These are phyloP conservation scores for Entonaema liquescens DNA, from an alignment of 495 filamentous ascomycete species.

Conservation along the genomic window DNA sequence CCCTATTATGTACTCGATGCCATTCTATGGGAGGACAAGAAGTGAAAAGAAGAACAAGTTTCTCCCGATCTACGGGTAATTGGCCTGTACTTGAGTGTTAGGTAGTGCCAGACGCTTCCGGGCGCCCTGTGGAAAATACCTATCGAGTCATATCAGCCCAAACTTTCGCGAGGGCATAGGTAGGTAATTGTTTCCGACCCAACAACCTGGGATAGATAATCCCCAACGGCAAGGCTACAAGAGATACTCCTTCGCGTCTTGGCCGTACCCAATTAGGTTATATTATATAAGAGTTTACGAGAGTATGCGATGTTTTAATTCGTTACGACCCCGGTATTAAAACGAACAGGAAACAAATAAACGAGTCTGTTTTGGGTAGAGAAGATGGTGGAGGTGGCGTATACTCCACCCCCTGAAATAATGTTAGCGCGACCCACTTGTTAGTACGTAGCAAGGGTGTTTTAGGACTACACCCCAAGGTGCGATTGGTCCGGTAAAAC, in stretches of 20 bases:
- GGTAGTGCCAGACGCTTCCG: background rate
- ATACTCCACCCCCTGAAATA: too few species aligned
- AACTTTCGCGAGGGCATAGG: background rate
- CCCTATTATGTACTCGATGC: constrained; percentile 20
- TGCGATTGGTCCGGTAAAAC: too few species aligned
- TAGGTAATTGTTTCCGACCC: background rate
- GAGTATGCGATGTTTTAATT: constrained; percentile 22
- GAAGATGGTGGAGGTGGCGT: constrained; percentile 12
- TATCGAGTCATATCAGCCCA: background rate
- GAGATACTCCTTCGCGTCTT: constrained; percentile 14
- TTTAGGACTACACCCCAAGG: too few species aligned
- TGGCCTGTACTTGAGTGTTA: constrained; percentile 4
- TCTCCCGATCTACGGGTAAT: background rate
- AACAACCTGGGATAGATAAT: background rate
- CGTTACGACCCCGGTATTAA: constrained; percentile 19
- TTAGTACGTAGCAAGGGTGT: too few species aligned
- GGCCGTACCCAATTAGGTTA: constrained; percentile 6
- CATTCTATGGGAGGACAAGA: constrained; percentile 20
- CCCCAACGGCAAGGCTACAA: background rate
- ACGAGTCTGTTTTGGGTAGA: constrained; percentile 31
- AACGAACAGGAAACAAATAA: constrained; percentile 34
- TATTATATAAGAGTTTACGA: constrained; percentile 5
- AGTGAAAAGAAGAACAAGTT: background rate
- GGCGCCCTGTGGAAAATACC: background rate
- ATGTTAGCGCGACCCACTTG: too few species aligned